These are phyloP conservation scores for Nakaseomyces sp. DNA, from an alignment of 1,139 yeast species.

Conservation along the genomic window DNA sequence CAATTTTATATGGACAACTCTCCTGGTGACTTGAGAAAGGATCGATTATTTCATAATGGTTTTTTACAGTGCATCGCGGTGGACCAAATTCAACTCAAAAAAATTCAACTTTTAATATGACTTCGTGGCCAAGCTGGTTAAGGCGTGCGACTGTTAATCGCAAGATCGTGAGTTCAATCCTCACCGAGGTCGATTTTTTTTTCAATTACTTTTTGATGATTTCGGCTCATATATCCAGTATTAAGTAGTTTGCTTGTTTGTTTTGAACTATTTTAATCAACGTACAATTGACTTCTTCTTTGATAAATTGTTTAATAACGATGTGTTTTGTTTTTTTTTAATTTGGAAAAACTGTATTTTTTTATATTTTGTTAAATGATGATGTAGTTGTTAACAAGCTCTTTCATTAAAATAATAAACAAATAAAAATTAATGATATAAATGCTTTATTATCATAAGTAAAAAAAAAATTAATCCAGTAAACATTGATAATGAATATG, in stretches of 20 bases:
- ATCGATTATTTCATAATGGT: too few relatives aligned
- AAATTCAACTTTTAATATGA: background rate
- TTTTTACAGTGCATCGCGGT: too few relatives aligned
- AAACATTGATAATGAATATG: background rate
- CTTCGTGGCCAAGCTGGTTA: conserved; percentile 11
- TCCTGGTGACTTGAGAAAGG: too few relatives aligned
- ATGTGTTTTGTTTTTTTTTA: background rate
- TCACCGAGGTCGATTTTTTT: conserved; percentile 8
- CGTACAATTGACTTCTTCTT: too few relatives aligned
- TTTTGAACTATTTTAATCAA: too few relatives aligned
- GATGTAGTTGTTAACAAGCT: too few relatives aligned
- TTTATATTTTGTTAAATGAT: background rate
- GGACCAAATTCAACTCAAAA: too few relatives aligned
- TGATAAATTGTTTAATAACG: too few relatives aligned
- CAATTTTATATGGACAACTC: too few relatives aligned
- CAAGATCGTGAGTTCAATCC: conserved; percentile 11
- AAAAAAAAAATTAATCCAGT: background rate
- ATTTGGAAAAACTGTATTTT: background rate
- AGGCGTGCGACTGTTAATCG: conserved; percentile 12
- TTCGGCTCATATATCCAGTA: too few relatives aligned
- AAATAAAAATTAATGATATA: background rate
- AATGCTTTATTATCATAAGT: background rate
- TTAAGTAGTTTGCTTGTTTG: background rate
- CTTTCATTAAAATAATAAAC: background rate
- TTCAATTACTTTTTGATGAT: background rate